These are phyloP conservation scores for Leccinum disarticulatum DNA, from an alignment of 768 basidiomycete genomes.

Conservation along the genomic window DNA sequence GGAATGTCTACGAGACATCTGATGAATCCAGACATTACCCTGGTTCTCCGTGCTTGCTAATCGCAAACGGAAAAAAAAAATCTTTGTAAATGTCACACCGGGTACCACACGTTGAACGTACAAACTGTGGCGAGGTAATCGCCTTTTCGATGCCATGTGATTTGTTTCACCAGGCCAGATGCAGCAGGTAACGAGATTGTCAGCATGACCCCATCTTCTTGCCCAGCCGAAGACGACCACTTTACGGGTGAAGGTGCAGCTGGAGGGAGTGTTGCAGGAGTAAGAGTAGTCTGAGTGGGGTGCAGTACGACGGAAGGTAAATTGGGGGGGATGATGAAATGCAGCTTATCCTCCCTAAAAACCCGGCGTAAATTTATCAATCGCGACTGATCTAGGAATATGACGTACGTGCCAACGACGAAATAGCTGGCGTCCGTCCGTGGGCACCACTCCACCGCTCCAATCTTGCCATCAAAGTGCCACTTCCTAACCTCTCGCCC, in stretches of 20 bases:
- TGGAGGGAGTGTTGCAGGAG: constrained; percentile 64
- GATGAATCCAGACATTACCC: constrained; percentile 93
- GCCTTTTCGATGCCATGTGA: constrained; percentile 91
- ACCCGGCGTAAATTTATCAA: constrained; percentile 10
- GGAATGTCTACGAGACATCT: constrained; percentile 88
- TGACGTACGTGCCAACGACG: constrained; percentile 72
- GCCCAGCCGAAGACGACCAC: constrained; percentile 56
- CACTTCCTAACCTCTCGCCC: constrained; percentile 88
- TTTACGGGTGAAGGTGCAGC: constrained; percentile 63
- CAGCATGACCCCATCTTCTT: constrained; percentile 58
- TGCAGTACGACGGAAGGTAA: constrained; percentile 56
- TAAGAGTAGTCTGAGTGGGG: constrained; percentile 60
- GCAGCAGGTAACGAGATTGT: constrained; percentile 60
- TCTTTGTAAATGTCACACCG: constrained; percentile 11
- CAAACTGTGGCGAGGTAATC: constrained; percentile 96
- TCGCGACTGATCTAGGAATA: constrained; percentile 6
- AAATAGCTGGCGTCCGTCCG: constrained; percentile 79
- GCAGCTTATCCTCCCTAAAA: constrained; percentile 75
- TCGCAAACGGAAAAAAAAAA: constrained; percentile 3
- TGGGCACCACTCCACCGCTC: constrained; percentile 92
- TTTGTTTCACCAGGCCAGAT: constrained; percentile 73
- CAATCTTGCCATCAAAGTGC: constrained; percentile 78
- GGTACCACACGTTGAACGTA: constrained; percentile 45
- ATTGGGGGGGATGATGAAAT: constrained; percentile 81
- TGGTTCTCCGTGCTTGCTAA: constrained; percentile 67